A percentile compares a stretch with the other conserved stretches of the same genome.
Conservation (phyloP, 75 land plant genomes). For the Larix kaempferi region DNA sequence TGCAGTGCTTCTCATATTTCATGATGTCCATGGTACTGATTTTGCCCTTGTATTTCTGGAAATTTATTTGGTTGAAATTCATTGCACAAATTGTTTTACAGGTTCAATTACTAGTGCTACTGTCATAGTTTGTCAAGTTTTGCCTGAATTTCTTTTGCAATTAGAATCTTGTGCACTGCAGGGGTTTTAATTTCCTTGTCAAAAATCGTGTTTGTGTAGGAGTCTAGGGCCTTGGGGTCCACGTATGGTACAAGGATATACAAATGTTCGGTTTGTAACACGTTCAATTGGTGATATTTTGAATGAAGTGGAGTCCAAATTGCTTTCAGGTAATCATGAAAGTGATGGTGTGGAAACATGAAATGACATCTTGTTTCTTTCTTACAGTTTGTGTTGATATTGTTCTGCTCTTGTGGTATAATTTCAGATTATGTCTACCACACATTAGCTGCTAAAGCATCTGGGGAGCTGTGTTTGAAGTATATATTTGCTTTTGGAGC, state of each 20-base stretch:
- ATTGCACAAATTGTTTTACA: background rate
- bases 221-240: constrained; percentile 98
- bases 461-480: constrained; percentile 97
- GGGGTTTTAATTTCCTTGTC: background rate
- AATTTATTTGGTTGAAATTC: background rate
- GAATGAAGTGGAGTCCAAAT: constrained; percentile 66
- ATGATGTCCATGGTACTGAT: background rate
- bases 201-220: constrained; percentile 32
- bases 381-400: background rate
- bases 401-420: background rate
- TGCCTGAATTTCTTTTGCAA: background rate
- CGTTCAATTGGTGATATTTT: constrained; percentile 52
- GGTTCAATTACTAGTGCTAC: background rate
- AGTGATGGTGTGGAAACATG: background rate
- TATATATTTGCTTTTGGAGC: constrained; percentile 97
- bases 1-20: background rate
- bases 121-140: background rate
- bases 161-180: constrained; percentile 1
- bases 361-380: background rate
- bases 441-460: constrained; percentile 91
- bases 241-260: constrained; percentile 67
- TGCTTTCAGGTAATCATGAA: constrained; percentile 64
- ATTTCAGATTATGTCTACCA: constrained; percentile 90
- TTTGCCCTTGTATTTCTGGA: background rate
- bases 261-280: constrained; percentile 74